Base-by-base conservation (phyloP, 148 eudicot species). In the Persicaria maculosa region DNA sequence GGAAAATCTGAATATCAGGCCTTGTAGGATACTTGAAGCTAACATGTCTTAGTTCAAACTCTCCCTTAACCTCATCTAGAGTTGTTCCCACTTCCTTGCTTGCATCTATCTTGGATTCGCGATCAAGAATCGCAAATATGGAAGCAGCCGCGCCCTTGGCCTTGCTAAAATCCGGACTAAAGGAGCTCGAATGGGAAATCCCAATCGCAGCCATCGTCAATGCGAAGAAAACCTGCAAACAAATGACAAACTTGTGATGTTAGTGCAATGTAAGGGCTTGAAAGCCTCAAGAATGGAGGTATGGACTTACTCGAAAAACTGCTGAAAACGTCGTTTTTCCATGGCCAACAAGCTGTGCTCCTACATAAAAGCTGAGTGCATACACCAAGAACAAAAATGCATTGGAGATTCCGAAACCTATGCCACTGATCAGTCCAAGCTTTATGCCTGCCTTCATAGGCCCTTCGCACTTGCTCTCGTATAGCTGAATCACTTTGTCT, bases 21-120 rank as follows among this genome's bases (percentile, higher is more conserved):
- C 93, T 84, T 12, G 86, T 84, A 6, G 97, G 88, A 76, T 91
- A 91, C 17, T 76, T 86, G 79, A 91, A 91, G 80, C 85, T 82
- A 22, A 91, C 78, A 36, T 84, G 88, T 8, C 78, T 74, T 46
- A 91, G 79, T 65, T 88, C 87, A 70, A 91, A 84, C 19, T 88
- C 88, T 48, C 96, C 96, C 78, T 81, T 86, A 0, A 89, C 84
- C 54, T 65, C 76, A 67, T 84, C 88, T 22, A 85, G 68, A 2
- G 82, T 87, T 53, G 77, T 72, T 47, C 96, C 96, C 3, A 88
- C 79, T 70, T 90, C 86, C 50, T 90, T 86, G 72, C 87, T 85
- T 17, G 95, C 76, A 76, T 90, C 91, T 71, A 88, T 83, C 80
- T 88, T 85, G 19, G 91, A 90, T 50, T 88, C 83, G 17, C 91